These are phyloP conservation scores for Dryas integrifolia DNA, from an alignment of 331 rosid species.

Conservation along the genomic window DNA sequence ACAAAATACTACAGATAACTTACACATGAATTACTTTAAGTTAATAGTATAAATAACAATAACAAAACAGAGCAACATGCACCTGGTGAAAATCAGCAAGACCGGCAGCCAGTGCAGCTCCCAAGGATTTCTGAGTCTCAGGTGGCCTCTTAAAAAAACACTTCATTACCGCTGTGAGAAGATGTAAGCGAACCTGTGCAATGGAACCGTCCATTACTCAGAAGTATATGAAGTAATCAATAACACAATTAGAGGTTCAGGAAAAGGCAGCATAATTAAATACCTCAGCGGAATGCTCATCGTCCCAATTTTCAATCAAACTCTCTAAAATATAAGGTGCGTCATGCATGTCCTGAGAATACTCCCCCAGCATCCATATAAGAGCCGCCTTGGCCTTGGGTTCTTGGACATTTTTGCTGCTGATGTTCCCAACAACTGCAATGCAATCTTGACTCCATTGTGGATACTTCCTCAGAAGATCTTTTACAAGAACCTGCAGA, in stretches of 20 bases:
- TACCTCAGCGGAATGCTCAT: constrained; percentile 94
- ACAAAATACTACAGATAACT: constrained; percentile 8
- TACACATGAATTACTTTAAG: neutral
- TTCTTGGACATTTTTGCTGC: constrained; percentile 95
- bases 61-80: constrained; percentile 25
- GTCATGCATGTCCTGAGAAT: constrained; percentile 93
- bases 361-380: constrained; percentile 99
- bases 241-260: neutral
- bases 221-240: constrained; percentile 10
- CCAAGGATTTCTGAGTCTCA: constrained; percentile 85
- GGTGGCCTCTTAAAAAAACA: constrained; percentile 98
- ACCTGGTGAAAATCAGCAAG: constrained; percentile 96
- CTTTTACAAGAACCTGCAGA: constrained; percentile 93
- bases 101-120: constrained; percentile 96
- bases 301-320: constrained; percentile 92
- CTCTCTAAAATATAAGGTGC: constrained; percentile 90
- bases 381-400: constrained; percentile 99
- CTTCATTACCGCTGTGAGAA: constrained; percentile 96
- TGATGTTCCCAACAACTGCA: constrained; percentile 97
- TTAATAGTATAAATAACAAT: neutral
- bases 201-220: constrained; percentile 30
- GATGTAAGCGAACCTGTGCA: constrained; percentile 93
- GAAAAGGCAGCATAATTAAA: neutral
- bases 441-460: constrained; percentile 99
- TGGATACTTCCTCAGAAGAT: constrained; percentile 92